Evolutionary conservation across 169 alveolate species (phyloP), one percentile per base, ranked within the genome.

Genomic region (Theileria orientalis): DNA sequence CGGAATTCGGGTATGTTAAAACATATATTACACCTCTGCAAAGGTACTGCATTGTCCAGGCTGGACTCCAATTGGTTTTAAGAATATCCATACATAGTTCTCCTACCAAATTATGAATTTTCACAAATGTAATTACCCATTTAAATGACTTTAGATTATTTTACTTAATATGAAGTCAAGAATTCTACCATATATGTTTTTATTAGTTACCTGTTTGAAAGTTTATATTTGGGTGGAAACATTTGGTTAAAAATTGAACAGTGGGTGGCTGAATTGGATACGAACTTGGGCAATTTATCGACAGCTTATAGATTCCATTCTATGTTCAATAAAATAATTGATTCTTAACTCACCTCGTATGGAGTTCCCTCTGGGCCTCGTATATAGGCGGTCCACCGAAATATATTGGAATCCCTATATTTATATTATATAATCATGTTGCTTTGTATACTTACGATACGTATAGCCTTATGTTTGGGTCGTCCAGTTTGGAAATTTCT

Each of bases 221-320:
- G 84, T 96, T 96, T 7, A 97, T 94, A 86, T 97, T 97, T 9
- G 99, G 99, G 90, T 97, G 99, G 80, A 95, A 97, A 33, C 96
- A 93, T 76, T 93, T 95, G 32, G 99, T 97, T 19, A 91, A 57
- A 77, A 97, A 95, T 49, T 90, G 84, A 29, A 95, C 95, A 74
- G 90, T 76, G 3, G 99, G 99, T 13, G 99, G 98, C 41, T 90
- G 78, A 13, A 95, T 90, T 2, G 99, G 99, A 84, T 96, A 97
- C 60, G 94, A 78, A 27, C 90, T 87, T 16, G 97, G 94, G 71
- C 98, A 93, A 64, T 83, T 69, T 37, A 97, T 90, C 44, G 77
- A 86, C 60, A 96, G 74, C 73, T 90, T 91, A 92, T 95, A 97
- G 19, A 86, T 88, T 30, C 98, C 98, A 23, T 69, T 49, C 77